Evolutionary conservation across 768 basidiomycete species (phyloP).

Genomic region (Omphalotus guepiniiformis): DNA sequence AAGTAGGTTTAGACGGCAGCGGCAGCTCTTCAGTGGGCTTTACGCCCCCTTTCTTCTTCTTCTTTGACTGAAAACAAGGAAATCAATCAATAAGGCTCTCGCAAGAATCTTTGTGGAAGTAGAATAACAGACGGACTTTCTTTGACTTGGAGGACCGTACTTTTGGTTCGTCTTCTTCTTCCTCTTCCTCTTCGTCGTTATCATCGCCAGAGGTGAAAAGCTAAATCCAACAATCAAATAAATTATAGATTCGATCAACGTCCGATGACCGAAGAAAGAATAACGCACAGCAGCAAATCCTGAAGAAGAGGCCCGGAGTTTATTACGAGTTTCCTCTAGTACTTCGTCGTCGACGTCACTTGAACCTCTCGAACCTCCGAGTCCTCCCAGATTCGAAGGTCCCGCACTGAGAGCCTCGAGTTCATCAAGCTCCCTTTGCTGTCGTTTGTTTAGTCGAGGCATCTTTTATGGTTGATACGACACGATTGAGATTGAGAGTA

Average conservation of each 20-base stretch:
- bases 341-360: conserved; percentile 32
- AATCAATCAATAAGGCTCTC: not conserved
- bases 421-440: conserved; percentile 83
- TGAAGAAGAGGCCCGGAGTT: conserved; percentile 11
- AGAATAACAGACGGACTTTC: conserved; percentile 7
- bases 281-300: conserved; percentile 44
- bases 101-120: too few relatives aligned
- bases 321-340: conserved; percentile 14
- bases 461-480: too few relatives aligned
- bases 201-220: conserved; percentile 31
- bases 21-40: conserved; percentile 1
- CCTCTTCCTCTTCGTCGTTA: conserved; percentile 35
- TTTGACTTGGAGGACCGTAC: conserved; percentile 7
- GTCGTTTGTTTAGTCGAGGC: conserved; percentile 76
- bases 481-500: too few relatives aligned
- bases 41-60: conserved; percentile 38
- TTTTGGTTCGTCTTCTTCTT: conserved; percentile 35
- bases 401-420: conserved; percentile 54
- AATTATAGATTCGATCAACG: conserved; percentile 6
- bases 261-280: conserved; percentile 6
- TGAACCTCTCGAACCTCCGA: conserved; percentile 24
- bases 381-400: conserved; percentile 20
- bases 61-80: conserved; percentile 18
- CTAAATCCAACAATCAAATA: conserved; percentile 23
- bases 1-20: conserved; percentile 1